Evolutionary conservation across 495 filamentous ascomycete species (phyloP), one percentile per base, ranked within the genome.

Genomic region (Annulohypoxylon stygium): DNA sequence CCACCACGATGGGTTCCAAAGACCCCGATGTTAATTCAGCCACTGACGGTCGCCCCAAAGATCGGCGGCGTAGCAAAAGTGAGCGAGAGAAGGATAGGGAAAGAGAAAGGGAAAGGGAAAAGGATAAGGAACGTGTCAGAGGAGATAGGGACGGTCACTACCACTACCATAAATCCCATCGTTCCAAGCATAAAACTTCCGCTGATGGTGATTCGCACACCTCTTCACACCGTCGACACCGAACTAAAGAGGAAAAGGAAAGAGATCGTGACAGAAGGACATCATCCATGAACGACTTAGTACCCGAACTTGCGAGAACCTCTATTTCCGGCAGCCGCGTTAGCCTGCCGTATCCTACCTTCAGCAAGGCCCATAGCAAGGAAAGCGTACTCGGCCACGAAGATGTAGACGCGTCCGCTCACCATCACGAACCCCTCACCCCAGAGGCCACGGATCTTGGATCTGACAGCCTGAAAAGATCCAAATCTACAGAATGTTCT

Each of bases 291-390:
- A 81, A 69, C 26, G 82, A 87, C 43, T 77, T 87, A 39, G 85
- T 86, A 6, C 84, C 86, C 54, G 87, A 89, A 77, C 77, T 88
- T 12, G 51, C 79, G 20, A 78, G 83, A 60, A 74, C 79, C 4
- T 81, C 76, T 41, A 60, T 80, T 23, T 70, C 76, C 54, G 68
- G 81, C 36, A 79, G 78, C 57, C 81, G 86, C 61, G 85, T 88
- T 69, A 93, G 87, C 82, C 79, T 92, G 23, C 90, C 93, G 11
- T 98, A 98, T 78, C 94, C 95, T 4, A 86, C 83, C 16, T 96
- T 97, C 82, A 95, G 91, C 76, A 97, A 97, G 79, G 90, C 91
- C 39, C 92, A 97, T 78, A 96, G 93, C 87, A 95, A 93, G 78
- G 93, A 97, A 78, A 86, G 88, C 54, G 84, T 97, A 41, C 83